phyloP scores from a whole-genome alignment of 2,329 filamentous ascomycete species.

The Hypocreales sp. region DNA sequence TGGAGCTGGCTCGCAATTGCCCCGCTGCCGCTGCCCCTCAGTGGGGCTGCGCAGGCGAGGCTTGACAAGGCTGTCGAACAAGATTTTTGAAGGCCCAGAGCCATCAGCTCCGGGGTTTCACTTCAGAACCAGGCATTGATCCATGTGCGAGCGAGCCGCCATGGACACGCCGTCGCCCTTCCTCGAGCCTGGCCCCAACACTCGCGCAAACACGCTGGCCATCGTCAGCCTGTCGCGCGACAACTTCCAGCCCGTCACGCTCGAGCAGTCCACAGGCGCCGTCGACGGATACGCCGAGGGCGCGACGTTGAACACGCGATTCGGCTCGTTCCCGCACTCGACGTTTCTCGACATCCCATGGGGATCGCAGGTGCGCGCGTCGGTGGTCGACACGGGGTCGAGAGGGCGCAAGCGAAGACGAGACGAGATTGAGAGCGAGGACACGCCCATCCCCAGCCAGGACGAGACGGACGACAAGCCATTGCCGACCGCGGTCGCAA shows the following conservation, averaged over 20 bases:
- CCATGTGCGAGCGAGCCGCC: too few species aligned
- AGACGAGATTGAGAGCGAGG: constrained; percentile 25
- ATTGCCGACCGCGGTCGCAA: constrained; percentile 23
- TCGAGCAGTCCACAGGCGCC: constrained; percentile 44
- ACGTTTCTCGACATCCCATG: constrained; percentile 67
- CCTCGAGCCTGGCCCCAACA: constrained; percentile 49
- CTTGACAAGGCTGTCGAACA: too few species aligned
- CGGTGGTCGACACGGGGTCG: constrained; percentile 82
- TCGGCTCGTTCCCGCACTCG: constrained; percentile 76
- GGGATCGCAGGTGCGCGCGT: constrained; percentile 85
- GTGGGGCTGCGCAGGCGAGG: too few species aligned
- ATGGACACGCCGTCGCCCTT: constrained; percentile 55
- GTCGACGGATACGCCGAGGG: constrained; percentile 62
- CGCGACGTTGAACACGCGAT: constrained; percentile 77
- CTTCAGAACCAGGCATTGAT: too few species aligned
- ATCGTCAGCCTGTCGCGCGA: constrained; percentile 84
- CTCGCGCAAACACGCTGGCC: constrained; percentile 53
- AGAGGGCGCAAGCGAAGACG: constrained; percentile 55
- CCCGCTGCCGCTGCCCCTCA: too few species aligned
- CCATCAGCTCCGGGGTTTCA: too few species aligned
- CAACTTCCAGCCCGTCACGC: constrained; percentile 60
- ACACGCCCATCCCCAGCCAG: constrained; percentile 17
- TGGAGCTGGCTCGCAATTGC: background rate
- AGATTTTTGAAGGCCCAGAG: too few species aligned
- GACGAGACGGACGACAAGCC: constrained; percentile 17